A percentile compares a stretch with the other conserved stretches of the same genome.
Evolutionary conservation across 345 rosid species (phyloP).

Genomic region (Populus davidiana): DNA sequence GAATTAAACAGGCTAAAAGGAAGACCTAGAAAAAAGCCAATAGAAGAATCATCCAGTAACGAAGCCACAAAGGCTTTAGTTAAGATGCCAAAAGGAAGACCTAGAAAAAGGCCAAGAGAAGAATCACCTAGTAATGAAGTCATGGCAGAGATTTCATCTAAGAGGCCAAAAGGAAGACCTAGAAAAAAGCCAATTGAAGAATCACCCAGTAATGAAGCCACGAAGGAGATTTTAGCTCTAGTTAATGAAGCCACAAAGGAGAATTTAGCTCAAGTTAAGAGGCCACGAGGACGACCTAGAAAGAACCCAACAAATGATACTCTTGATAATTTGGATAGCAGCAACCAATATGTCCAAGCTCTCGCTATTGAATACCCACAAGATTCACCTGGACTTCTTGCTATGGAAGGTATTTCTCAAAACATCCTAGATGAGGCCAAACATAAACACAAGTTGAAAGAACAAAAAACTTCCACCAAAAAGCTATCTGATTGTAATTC

Average conservation of each 20-base stretch:
- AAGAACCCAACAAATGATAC: slow-evolving; percentile 40
- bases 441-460: slow-evolving; percentile 20
- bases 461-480: slow-evolving; percentile 19
- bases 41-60: background rate
- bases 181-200: slow-evolving; percentile 22
- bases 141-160: slow-evolving; percentile 18
- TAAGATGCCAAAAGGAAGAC: background rate
- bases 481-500: slow-evolving; percentile 28
- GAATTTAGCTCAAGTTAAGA: slow-evolving; percentile 32
- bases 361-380: slow-evolving; percentile 49
- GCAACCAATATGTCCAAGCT: slow-evolving; percentile 37
- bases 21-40: background rate
- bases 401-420: slow-evolving; percentile 30
- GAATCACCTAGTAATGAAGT: slow-evolving; percentile 15
- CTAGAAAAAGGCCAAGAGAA: slow-evolving; percentile 24
- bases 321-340: slow-evolving; percentile 27
- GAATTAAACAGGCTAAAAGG: background rate
- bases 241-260: too few species aligned
- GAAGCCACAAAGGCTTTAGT: background rate
- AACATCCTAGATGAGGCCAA: slow-evolving; percentile 27
- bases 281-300: slow-evolving; percentile 53
- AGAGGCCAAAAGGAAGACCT: slow-evolving; percentile 32
- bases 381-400: slow-evolving; percentile 34
- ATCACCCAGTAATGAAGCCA: background rate
- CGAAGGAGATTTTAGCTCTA: background rate